Evolutionary conservation across 2,329 filamentous ascomycete species (phyloP).

Genomic region (Zymoseptoria crescenta): DNA sequence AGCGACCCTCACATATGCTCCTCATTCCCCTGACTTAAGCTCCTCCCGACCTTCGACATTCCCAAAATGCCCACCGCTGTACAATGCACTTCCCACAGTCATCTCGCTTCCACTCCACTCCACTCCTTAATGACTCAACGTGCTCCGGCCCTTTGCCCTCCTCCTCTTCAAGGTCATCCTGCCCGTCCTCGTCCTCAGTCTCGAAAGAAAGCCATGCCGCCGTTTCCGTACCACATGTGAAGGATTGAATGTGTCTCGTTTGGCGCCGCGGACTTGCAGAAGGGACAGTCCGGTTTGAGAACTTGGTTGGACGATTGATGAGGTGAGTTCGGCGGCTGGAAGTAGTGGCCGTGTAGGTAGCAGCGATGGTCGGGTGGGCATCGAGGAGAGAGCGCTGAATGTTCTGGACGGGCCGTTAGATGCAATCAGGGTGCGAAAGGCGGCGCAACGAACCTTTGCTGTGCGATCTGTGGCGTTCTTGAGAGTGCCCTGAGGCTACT

Average conservation of each 20-base stretch:
- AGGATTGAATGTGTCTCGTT: slow-evolving; percentile 51
- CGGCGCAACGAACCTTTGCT: neutral
- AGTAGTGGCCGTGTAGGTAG: slow-evolving; percentile 1
- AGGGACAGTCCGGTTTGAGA: slow-evolving; percentile 23
- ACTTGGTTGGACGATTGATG: slow-evolving; percentile 10
- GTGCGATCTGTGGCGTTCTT: neutral
- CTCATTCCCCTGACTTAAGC: neutral
- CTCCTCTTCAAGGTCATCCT: slow-evolving; percentile 48
- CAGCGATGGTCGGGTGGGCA: slow-evolving; percentile 13
- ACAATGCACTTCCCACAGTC: neutral
- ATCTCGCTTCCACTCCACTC: neutral
- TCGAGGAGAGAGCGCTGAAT: slow-evolving; percentile 16
- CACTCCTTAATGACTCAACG: slow-evolving; percentile 43
- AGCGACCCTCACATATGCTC: neutral
- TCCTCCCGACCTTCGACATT: neutral
- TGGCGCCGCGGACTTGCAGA: slow-evolving; percentile 39
- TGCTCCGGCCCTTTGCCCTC: slow-evolving; percentile 45
- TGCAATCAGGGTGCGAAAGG: neutral
- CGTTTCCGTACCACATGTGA: slow-evolving; percentile 54
- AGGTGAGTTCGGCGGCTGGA: slow-evolving; percentile 8
- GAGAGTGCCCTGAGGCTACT: neutral
- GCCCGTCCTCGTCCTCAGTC: slow-evolving; percentile 47
- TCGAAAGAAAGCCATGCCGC: slow-evolving; percentile 51
- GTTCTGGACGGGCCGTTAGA: slow-evolving; percentile 8
- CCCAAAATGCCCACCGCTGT: neutral